Evolutionary conservation across 441 rosid species (phyloP), one percentile per base, ranked within the genome.

Genomic region (Viola pubescens): DNA sequence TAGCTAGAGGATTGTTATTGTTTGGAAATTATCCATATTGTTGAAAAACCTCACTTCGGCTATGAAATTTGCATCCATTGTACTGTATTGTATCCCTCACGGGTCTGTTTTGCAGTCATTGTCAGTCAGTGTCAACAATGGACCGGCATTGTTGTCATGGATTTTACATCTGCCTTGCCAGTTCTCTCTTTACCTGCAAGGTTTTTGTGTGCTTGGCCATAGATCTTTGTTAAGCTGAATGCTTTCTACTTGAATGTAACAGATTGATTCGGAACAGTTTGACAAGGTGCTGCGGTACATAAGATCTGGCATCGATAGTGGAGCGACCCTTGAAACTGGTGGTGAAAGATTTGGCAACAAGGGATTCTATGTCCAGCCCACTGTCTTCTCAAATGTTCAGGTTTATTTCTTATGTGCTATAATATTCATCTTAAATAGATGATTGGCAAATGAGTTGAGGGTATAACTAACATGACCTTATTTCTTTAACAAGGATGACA

Each of bases 241-340:
- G 34, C 39, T 12, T 5, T 14, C 6, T 37, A 7, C 39, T 59
- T 61, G 54, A 57, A 54, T 64, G 58, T 43, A 62, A 60, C 82
- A 91, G 97, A 67, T 91, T 9, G 97, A 91, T 45, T 48, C 59
- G 1, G 75, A 79, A 73, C 98, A 91, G 60, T 89, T 85, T 9
- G 46, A 80, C 73, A 91, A 91, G 82, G 80, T 89, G 50, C 74
- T 85, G 46, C 74, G 50, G 73, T 85, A 75, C 76, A 89, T 91
- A 67, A 81, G 59, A 66, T 75, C 81, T 41, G 96, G 98, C 7
- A 56, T 79, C 0, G 89, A 86, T 57, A 66, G 88, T 75, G 77
- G 76, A 45, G 98, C 98, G 16, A 85, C 81, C 54, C 98, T 91
- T 58, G 89, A 88, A 81, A 70, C 89, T 43, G 98, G 98, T 49